Evolutionary conservation across 139 green algal species (phyloP).

Genomic region (Bryopsis sp.): DNA sequence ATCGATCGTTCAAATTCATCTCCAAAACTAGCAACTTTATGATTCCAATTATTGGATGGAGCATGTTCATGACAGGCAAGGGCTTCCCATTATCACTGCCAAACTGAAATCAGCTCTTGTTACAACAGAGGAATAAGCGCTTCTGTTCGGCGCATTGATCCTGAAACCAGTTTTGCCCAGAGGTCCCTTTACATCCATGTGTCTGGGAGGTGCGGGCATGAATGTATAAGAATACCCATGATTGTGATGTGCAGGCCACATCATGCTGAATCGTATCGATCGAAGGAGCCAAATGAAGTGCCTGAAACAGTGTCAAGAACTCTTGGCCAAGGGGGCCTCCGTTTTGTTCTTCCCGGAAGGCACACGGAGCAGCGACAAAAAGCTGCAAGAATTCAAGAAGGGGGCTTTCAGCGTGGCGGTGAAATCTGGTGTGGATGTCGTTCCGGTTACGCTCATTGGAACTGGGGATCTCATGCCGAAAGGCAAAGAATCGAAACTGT

Average conservation of each 20-base stretch:
- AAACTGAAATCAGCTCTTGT: no score
- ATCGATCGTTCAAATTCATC: constrained; percentile 95
- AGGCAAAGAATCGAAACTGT: constrained; percentile 62
- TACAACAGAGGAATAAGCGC: no score
- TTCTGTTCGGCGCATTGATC: neutral
- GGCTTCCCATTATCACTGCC: no score
- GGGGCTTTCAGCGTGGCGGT: constrained; percentile 89
- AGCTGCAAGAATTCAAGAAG: constrained; percentile 81
- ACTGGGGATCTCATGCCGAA: constrained; percentile 83
- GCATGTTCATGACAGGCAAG: constrained; percentile 96
- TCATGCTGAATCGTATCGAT: constrained; percentile 85
- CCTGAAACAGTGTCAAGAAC: constrained; percentile 68
- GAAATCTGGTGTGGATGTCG: constrained; percentile 76
- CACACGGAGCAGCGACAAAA: constrained; percentile 38
- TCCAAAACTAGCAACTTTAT: constrained; percentile 93
- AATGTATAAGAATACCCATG: no score
- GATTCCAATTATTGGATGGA: constrained; percentile 96
- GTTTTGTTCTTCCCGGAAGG: constrained; percentile 92
- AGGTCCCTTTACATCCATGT: no score
- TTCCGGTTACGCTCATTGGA: constrained; percentile 83
- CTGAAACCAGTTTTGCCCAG: no score
- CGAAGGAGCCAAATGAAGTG: constrained; percentile 75
- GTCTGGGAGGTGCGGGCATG: no score
- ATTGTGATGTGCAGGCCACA: constrained; percentile 75
- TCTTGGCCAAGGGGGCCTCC: constrained; percentile 60